Conservation (phyloP, 2,329 filamentous ascomycete genomes). For the Fusarium xylarioides region DNA sequence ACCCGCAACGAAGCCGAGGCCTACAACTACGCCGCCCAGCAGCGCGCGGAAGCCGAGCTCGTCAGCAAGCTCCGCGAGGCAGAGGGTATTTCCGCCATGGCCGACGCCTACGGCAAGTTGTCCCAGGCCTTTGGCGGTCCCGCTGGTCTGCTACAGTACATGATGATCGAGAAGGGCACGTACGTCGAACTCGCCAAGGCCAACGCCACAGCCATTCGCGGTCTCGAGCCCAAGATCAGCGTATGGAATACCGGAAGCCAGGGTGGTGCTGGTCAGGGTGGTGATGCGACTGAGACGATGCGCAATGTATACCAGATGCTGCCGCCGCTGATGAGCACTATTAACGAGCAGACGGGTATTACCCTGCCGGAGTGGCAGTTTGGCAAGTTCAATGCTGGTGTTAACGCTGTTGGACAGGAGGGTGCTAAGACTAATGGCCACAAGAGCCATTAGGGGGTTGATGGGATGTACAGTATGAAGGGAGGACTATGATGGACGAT, state of each 20-base stretch:
- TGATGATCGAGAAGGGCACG: constrained; percentile 87
- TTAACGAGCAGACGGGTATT: constrained; percentile 90
- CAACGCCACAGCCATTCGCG: constrained; percentile 78
- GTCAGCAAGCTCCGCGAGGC: constrained; percentile 75
- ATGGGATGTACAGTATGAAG: neutral
- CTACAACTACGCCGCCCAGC: constrained; percentile 48
- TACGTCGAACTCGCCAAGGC: constrained; percentile 81
- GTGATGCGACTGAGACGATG: constrained; percentile 67
- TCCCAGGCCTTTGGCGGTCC: constrained; percentile 79
- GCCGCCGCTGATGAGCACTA: constrained; percentile 83
- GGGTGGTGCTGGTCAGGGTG: constrained; percentile 49
- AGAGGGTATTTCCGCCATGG: constrained; percentile 79
- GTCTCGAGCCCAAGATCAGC: constrained; percentile 87
- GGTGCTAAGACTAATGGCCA: constrained; percentile 34
- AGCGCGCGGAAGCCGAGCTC: constrained; percentile 68
- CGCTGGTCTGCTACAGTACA: constrained; percentile 79
- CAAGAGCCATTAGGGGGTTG: constrained; percentile 4
- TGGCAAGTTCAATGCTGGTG: constrained; percentile 54
- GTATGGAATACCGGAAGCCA: constrained; percentile 83
- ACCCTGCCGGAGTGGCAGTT: constrained; percentile 80
- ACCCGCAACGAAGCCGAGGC: constrained; percentile 58
- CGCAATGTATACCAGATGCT: constrained; percentile 86
- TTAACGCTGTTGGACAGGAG: constrained; percentile 45
- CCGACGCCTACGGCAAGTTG: constrained; percentile 80
- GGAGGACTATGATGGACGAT: neutral